Base-by-base conservation (phyloP, 1,284 basidiomycete species). In the Irpex sp. region DNA sequence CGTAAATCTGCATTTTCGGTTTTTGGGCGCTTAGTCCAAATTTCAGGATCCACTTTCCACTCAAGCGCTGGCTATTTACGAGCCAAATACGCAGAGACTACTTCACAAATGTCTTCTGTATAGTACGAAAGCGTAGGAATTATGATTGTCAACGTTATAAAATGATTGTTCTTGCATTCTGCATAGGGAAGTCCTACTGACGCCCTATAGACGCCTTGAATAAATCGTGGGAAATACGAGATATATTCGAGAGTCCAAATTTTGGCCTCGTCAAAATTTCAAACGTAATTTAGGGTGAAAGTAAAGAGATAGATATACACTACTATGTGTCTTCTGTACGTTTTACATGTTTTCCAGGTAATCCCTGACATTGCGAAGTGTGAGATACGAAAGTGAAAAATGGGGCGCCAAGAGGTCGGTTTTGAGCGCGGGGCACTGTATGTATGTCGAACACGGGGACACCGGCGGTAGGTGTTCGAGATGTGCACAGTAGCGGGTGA, bases 361-460 rank as follows among this genome's bases (percentile, higher is more conserved):
- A 26, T 58, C 57, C 19, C 13, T n/a, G 6, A 6, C 7, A n/a
- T 47, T 39, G 6, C 15, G 36, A 13, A 47, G 3, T 31, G 26
- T 21, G 19, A 58, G 57, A 17, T 58, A 58, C 17, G 4, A 21
- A 21, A 9, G 3, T 11, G 26, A 58, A n/a, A 43, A 43, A 43
- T 46, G 4, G 35, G 57, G 36, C 36, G 35, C 39, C 57, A 33
- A 58, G 57, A 58, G 57, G 57, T 58, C 37, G 57, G 39, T 58
- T 58, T 58, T 58, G 57, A 58, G 36, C 57, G 37, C 6, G 19
- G 9, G n/a, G 21, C 57, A 47, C 35, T 43, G 36, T 46, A 43
- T 43, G 8, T 43, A 43, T 43, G 39, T 43, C 39, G 39, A 43
- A 43, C 11, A 43, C 15, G 39, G 26, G 39, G 39, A 43, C 39